Evolutionary conservation across 495 filamentous ascomycete species (phyloP), one percentile per base, ranked within the genome.

Genomic region (Annulohypoxylon nitens): DNA sequence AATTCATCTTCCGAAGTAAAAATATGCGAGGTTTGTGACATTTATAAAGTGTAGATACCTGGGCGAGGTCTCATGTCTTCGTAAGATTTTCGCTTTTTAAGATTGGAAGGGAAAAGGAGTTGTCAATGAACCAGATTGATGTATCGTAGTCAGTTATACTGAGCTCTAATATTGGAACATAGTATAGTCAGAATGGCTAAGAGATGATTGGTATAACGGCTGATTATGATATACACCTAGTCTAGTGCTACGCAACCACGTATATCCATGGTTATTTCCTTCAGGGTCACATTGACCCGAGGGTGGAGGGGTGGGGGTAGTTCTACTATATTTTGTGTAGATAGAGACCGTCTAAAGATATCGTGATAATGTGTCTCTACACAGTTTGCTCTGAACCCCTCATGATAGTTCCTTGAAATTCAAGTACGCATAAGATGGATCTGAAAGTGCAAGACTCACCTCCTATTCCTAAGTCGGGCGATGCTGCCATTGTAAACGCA

Each of bases 291-390:
- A 60, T 68, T 64, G 60, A 54, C 54, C 25, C 53, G 36, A 36
- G 68, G 58, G 60, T 23, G 70, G 59, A 64, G 43, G 43, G 43
- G 45, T 68, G 34, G 59, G 33, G 54, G 20, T 41, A 43, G 37
- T 43, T 43, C 11, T 43, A 11, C 39, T 43, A 30, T 39, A 43
- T 37, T 1, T 5, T 11, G 10, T 60, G 64, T 43, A 59, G 37
- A 34, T 43, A 50, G 12, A 23, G 30, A 10, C 18, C 36, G n/a
- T 59, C 43, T 47, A 23, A 23, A 23, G 20, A 25, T 59, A 34
- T 34, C n/a, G 8, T 37, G n/a, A 66, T 45, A 12, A 12, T 4
- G 0, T n/a, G 2, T 23, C 18, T 34, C 48, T 36, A 39, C 26
- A 57, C 34, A 37, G 30, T 45, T 10, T 48, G 14, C 16, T 41